Evolutionary conservation across 2,329 filamentous ascomycete species (phyloP).

Genomic region (Venturiaceae sp.): DNA sequence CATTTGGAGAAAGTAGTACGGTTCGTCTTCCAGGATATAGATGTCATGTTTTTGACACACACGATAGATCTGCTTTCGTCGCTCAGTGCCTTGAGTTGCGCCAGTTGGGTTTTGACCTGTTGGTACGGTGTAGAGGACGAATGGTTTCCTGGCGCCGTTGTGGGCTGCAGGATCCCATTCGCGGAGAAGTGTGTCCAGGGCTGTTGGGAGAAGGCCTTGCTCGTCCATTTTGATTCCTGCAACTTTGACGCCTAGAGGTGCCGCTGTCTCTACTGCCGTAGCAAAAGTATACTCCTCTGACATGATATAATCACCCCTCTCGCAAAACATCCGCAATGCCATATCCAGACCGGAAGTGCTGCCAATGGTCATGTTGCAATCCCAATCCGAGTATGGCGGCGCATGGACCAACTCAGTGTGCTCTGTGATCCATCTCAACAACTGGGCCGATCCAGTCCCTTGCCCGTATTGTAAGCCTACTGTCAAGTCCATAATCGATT

Average conservation of each 20-base stretch:
- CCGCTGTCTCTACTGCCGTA: slow-evolving; percentile 58
- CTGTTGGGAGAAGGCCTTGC: slow-evolving; percentile 52
- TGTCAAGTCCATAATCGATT: slow-evolving; percentile 61
- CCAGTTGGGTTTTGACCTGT: slow-evolving; percentile 90
- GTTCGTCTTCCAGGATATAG: slow-evolving; percentile 84
- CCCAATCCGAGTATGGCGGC: slow-evolving; percentile 87
- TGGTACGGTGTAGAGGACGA: slow-evolving; percentile 60
- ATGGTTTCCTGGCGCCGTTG: slow-evolving; percentile 52
- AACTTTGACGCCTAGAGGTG: slow-evolving; percentile 52
- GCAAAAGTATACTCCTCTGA: slow-evolving; percentile 91
- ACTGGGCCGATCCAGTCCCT: slow-evolving; percentile 72
- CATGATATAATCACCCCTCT: slow-evolving; percentile 65
- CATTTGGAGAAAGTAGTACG: slow-evolving; percentile 92
- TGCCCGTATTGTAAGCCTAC: slow-evolving; percentile 92
- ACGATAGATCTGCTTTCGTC: slow-evolving; percentile 64
- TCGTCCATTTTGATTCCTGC: slow-evolving; percentile 55
- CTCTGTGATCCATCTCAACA: slow-evolving; percentile 86
- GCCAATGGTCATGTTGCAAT: slow-evolving; percentile 71
- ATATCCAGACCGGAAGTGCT: slow-evolving; percentile 82
- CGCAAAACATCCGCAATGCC: slow-evolving; percentile 70
- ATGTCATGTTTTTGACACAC: slow-evolving; percentile 78
- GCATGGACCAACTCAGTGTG: slow-evolving; percentile 86
- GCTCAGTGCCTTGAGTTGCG: slow-evolving; percentile 60
- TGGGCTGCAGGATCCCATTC: slow-evolving; percentile 51
- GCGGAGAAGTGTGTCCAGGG: slow-evolving; percentile 52